Base-by-base conservation (phyloP, 306 rosid genomes). In the Cyclanthera cordifolia region DNA sequence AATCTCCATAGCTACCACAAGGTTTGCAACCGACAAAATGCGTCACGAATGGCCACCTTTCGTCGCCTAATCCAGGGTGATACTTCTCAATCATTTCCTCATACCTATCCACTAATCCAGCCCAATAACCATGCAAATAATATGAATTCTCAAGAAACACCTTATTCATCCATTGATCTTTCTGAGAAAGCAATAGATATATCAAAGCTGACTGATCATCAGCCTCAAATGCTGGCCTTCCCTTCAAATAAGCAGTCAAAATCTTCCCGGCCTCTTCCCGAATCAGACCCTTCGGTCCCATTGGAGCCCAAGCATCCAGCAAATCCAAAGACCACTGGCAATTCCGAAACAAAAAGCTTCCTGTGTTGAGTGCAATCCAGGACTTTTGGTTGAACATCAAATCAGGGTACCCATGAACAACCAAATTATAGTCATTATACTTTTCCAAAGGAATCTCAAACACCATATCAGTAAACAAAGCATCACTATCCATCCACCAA, bases 401-500 rank as follows among this genome's bases (percentile, higher is more conserved):
- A 73, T 94, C 99, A 20, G 99, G 99, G 69, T 94, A 94, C 0
- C 99, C 99, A 59, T 94, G 99, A 73, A 90, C 84, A 3, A 94
- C 99, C 75, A 94, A 66, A 69, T 94, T 94, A 27, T 86, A 86
- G 0, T 74, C 69, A 39, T 77, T 74, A 72, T 94, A 94, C 85
- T 88, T 94, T 0, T 72, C 51, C 39, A 86, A 53, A 1, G 99
- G 99, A 65, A 94, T 81, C 75, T 94, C 84, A 50, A 90, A 94
- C 25, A 90, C 87, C 95, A 94, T 88, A 24, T 94, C 99, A 3
- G 99, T 94, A 52, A 94, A 94, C 51, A 93, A 77, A 0, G 99
- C 99, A 83, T 94, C 99, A 75, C 99, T 94, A 27, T 94, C 99
- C 99, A 94, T 88, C 99, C 99, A 94, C 99, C 99, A 93, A 82